phyloP scores from a whole-genome alignment of 2,329 filamentous ascomycete species.

The Kalmusia sp. region DNA sequence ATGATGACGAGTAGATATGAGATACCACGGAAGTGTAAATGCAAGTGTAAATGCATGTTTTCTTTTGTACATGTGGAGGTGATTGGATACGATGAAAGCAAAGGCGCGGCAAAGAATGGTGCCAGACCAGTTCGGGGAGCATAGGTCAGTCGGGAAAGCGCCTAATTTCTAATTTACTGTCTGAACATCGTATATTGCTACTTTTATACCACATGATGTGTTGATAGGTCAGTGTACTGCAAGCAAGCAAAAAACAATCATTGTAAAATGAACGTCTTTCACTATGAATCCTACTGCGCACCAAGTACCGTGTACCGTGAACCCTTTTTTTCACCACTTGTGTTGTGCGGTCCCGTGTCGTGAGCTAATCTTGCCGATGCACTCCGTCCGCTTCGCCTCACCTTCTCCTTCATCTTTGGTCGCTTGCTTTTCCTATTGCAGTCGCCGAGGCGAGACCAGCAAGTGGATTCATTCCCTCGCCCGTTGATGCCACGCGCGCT shows the following conservation, averaged over 20 bases:
- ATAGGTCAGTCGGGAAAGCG: background rate
- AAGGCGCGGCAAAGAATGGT: conserved; percentile 3
- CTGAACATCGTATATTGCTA: conserved; percentile 8
- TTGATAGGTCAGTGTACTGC: conserved; percentile 1
- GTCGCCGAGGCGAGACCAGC: too few relatives aligned
- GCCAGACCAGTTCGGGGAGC: background rate
- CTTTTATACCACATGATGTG: conserved; percentile 5
- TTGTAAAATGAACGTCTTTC: too few relatives aligned
- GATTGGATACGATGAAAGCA: conserved; percentile 2
- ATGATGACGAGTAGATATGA: conserved; percentile 53
- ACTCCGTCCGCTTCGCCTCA: too few relatives aligned
- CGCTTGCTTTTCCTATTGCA: too few relatives aligned
- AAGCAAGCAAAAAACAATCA: conserved; percentile 1
- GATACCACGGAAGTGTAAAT: conserved; percentile 8
- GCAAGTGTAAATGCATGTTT: conserved; percentile 6
- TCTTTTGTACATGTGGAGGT: background rate
- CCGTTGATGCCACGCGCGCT: too few relatives aligned
- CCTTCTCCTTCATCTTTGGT: too few relatives aligned
- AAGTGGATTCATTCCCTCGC: too few relatives aligned
- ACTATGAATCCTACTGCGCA: too few relatives aligned
- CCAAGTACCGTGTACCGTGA: too few relatives aligned
- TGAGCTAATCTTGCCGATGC: too few relatives aligned
- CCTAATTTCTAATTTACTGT: conserved; percentile 15
- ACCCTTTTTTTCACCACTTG: too few relatives aligned
- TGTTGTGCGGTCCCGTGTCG: too few relatives aligned